These are phyloP conservation scores for Mortierella sp. DNA, from an alignment of 371 early-diverging fungal genomes.

Conservation along the genomic window DNA sequence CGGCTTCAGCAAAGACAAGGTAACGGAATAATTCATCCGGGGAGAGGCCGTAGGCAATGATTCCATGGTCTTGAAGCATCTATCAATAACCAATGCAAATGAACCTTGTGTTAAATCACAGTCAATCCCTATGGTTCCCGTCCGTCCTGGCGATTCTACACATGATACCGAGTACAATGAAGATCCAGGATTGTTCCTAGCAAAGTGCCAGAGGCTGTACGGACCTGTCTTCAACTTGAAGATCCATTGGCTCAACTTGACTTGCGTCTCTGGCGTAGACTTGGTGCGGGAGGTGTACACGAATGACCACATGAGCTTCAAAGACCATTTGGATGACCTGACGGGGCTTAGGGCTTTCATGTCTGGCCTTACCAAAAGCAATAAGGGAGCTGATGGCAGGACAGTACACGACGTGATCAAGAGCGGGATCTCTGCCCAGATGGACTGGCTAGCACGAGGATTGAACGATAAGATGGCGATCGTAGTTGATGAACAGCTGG, in stretches of 20 bases:
- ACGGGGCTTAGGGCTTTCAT: conserved; percentile 24
- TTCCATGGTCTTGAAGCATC: too few species aligned
- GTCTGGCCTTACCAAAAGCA: conserved; percentile 20
- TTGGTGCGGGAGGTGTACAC: conserved; percentile 30
- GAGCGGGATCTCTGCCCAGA: conserved; percentile 24
- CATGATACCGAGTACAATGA: conserved; percentile 23
- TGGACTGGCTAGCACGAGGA: conserved; percentile 30
- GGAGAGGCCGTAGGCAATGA: too few species aligned
- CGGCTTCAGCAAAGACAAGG: too few species aligned
- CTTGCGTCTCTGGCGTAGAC: conserved; percentile 16
- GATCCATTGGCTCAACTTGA: conserved; percentile 6
- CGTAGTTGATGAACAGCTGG: conserved; percentile 23
- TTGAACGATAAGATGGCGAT: too few species aligned
- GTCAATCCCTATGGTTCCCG: conserved; percentile 18
- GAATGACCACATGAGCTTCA: conserved; percentile 17
- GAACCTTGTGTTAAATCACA: background rate
- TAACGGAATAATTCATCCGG: too few species aligned
- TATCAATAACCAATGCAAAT: too few species aligned
- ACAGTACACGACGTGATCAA: conserved; percentile 21
- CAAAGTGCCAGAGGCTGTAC: background rate
- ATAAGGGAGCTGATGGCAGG: conserved; percentile 16
- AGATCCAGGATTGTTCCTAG: conserved; percentile 15
- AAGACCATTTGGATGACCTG: conserved; percentile 20
- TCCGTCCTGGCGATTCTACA: conserved; percentile 13
- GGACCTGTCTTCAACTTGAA: conserved; percentile 14